Conservation (phyloP, 2,329 filamentous ascomycete species). For the Fusarium pseudoanthophilum region DNA sequence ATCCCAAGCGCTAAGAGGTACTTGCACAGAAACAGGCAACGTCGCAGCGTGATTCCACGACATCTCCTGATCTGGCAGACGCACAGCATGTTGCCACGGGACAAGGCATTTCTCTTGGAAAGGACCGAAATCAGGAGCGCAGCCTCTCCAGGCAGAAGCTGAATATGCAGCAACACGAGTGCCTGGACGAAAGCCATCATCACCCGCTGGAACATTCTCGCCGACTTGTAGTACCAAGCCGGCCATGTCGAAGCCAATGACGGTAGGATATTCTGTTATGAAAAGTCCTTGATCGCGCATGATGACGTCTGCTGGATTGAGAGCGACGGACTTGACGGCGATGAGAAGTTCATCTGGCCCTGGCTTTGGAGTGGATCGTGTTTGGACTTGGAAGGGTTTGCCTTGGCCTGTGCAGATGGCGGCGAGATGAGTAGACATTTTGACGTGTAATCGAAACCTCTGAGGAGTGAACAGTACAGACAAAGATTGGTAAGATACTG, state of each 20-base stretch:
- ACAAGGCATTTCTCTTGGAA: slow-evolving; percentile 58
- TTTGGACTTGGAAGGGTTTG: slow-evolving; percentile 50
- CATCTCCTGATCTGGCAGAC: slow-evolving; percentile 47
- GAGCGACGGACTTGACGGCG: slow-evolving; percentile 57
- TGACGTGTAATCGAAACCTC: not conserved
- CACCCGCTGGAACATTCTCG: slow-evolving; percentile 48
- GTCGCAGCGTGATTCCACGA: slow-evolving; percentile 55
- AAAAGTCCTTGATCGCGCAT: slow-evolving; percentile 57
- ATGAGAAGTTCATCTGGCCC: slow-evolving; percentile 60
- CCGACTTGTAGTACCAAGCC: slow-evolving; percentile 57
- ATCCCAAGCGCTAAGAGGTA: slow-evolving; percentile 54
- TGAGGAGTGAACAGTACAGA: not conserved
- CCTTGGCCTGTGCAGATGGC: slow-evolving; percentile 51
- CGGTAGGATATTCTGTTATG: slow-evolving; percentile 54
- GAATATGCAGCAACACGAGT: slow-evolving; percentile 55
- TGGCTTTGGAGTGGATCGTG: slow-evolving; percentile 56
- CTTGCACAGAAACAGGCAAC: slow-evolving; percentile 52
- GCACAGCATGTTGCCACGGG: slow-evolving; percentile 53
- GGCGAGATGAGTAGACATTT: slow-evolving; percentile 55
- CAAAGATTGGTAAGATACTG: accelerated
- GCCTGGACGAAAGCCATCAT: slow-evolving; percentile 45
- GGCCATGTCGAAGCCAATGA: slow-evolving; percentile 56
- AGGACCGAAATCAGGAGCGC: slow-evolving; percentile 57
- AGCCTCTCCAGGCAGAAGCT: slow-evolving; percentile 54
- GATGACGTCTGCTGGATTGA: slow-evolving; percentile 59